Evolutionary conservation across 2,329 filamentous ascomycete genomes (phyloP).

Genomic region (Colletotrichum echinochloae): DNA sequence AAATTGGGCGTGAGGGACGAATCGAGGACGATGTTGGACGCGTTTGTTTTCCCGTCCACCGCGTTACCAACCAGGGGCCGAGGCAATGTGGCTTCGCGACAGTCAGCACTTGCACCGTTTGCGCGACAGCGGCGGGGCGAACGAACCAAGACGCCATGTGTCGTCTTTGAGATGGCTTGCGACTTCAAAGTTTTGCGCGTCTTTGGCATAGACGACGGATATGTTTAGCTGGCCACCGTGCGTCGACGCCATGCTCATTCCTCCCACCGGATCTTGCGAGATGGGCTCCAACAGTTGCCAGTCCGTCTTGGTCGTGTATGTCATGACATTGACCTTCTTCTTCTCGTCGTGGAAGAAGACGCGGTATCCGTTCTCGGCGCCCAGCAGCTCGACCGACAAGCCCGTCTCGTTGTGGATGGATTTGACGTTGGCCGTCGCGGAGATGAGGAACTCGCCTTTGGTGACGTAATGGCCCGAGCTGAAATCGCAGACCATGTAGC

Average conservation of each 20-base stretch:
- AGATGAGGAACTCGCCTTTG: conserved; percentile 49
- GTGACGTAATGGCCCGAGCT: conserved; percentile 49
- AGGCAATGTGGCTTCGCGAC: conserved; percentile 49
- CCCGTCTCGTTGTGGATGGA: conserved; percentile 47
- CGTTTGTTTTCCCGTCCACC: conserved; percentile 17
- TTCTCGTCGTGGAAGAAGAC: conserved; percentile 53
- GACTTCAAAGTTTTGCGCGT: conserved; percentile 49
- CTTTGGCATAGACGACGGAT: conserved; percentile 50
- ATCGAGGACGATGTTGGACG: conserved; percentile 23
- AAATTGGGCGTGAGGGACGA: conserved; percentile 16
- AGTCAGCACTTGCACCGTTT: conserved; percentile 37
- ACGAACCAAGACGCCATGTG: conserved; percentile 50
- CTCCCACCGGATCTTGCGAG: conserved; percentile 46
- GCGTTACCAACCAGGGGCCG: conserved; percentile 44
- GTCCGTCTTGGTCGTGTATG: conserved; percentile 45
- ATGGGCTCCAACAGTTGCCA: conserved; percentile 51
- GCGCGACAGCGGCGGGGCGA: too few species aligned
- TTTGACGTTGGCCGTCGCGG: conserved; percentile 42
- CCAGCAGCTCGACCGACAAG: conserved; percentile 50
- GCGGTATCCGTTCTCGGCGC: conserved; percentile 50
- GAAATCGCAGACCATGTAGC: conserved; percentile 50
- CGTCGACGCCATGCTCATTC: conserved; percentile 47
- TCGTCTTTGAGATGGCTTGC: conserved; percentile 46
- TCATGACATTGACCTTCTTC: conserved; percentile 48
- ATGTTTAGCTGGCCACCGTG: conserved; percentile 50